These are phyloP conservation scores for Puccinia novopanici DNA, from an alignment of 1,284 basidiomycete species.

Conservation along the genomic window DNA sequence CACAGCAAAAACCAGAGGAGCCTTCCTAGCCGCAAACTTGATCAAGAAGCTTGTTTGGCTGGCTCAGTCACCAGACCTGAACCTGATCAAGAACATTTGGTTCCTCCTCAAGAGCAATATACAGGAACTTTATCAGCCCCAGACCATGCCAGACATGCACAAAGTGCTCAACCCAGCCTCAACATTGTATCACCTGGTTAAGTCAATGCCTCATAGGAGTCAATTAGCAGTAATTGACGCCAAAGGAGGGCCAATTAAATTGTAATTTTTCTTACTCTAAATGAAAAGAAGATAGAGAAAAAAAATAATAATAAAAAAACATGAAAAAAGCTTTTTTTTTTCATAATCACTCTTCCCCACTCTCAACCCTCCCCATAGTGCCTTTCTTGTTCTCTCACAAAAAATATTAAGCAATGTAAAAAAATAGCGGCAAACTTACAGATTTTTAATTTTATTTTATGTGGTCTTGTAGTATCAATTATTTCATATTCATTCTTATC, in stretches of 20 bases:
- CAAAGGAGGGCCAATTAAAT: conserved; percentile 5
- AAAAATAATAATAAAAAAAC: conserved; percentile 54
- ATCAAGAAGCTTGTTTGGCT: conserved; percentile 54
- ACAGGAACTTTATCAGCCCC: neutral
- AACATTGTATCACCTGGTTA: neutral
- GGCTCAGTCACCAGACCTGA: conserved; percentile 60
- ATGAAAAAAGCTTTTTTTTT: too few relatives aligned
- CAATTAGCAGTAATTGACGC: neutral
- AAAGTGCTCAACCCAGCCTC: neutral
- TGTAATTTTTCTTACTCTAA: conserved; percentile 2
- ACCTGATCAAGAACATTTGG: conserved; percentile 61
- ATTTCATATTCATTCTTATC: too few relatives aligned
- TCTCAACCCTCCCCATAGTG: too few relatives aligned
- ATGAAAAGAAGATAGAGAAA: too few relatives aligned
- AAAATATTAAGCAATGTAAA: too few relatives aligned
- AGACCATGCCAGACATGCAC: neutral
- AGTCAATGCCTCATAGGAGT: neutral
- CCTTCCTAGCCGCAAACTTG: neutral
- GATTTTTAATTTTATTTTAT: too few relatives aligned
- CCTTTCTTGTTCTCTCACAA: too few relatives aligned
- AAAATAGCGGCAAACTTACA: too few relatives aligned
- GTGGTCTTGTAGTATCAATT: too few relatives aligned
- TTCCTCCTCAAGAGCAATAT: conserved; percentile 3
- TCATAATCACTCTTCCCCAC: too few relatives aligned
- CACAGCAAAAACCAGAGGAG: too few relatives aligned